Percentiles rank a stretch among this genome's conserved stretches.
phyloP scores from a whole-genome alignment of 1,284 basidiomycete species.

The Trichosporon sp. region DNA sequence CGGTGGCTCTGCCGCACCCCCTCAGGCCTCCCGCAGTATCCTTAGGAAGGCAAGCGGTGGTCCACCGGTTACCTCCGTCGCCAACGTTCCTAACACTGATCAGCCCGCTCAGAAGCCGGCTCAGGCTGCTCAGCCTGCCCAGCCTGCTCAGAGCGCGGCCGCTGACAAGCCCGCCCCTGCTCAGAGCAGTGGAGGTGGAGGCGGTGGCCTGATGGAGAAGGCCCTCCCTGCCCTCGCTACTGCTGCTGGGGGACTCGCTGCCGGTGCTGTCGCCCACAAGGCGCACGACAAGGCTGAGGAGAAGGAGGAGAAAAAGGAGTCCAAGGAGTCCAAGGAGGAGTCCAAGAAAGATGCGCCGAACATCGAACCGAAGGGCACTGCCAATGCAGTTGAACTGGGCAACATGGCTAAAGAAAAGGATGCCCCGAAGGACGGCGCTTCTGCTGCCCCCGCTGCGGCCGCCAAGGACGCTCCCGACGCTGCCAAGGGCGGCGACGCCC shows the following conservation, averaged over 20 bases:
- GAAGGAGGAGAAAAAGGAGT: neutral
- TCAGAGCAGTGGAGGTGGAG: neutral
- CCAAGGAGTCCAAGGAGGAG: neutral
- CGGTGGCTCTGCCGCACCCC: neutral
- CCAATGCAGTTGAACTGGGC: neutral
- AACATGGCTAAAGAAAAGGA: slow-evolving; percentile 1
- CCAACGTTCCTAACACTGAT: neutral
- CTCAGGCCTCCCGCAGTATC: neutral
- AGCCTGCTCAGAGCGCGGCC: neutral
- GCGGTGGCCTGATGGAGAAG: neutral
- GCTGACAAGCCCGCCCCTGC: neutral
- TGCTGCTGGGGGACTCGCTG: neutral
- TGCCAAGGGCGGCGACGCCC: neutral
- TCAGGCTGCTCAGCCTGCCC: neutral
- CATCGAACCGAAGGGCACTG: neutral
- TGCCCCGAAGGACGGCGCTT: neutral
- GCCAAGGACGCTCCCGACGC: neutral
- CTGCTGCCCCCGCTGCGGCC: too few species aligned
- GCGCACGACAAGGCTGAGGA: neutral
- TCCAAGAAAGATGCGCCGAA: neutral
- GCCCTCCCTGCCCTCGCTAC: neutral
- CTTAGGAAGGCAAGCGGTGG: neutral
- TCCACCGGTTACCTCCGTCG: neutral
- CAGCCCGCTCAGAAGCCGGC: neutral
- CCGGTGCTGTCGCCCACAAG: neutral